These are phyloP conservation scores for Ascochyta lentis DNA, from an alignment of 2,329 filamentous ascomycete species.

Conservation along the genomic window DNA sequence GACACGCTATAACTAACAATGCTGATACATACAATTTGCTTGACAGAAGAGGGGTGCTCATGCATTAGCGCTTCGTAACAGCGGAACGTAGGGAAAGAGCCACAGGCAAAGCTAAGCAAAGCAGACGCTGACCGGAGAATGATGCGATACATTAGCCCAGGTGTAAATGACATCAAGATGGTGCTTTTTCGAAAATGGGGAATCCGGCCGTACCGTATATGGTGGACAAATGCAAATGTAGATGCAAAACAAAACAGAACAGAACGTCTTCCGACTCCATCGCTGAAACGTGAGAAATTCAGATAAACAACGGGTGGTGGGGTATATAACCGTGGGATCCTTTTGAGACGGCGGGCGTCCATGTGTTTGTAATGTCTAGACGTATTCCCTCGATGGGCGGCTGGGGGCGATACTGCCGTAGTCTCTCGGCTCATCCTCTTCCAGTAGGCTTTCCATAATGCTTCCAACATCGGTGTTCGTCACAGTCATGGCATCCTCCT, in stretches of 20 bases:
- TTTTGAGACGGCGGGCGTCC: not conserved
- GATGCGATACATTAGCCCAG: not conserved
- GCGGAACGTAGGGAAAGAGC: no score
- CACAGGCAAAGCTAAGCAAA: no score
- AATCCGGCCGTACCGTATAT: not conserved
- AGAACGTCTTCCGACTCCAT: not conserved
- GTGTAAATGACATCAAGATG: not conserved
- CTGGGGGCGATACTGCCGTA: conserved; percentile 33
- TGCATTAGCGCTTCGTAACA: no score
- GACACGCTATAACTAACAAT: no score
- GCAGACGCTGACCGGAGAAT: not conserved
- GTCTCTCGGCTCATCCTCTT: conserved; percentile 42
- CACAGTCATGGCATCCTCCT: conserved; percentile 62
- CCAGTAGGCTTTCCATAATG: conserved; percentile 52
- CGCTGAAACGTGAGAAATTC: not conserved
- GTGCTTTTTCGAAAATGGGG: not conserved
- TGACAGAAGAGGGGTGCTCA: no score
- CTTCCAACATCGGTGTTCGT: conserved; percentile 73
- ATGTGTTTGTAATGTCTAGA: not conserved
- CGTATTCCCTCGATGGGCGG: conserved; percentile 7
- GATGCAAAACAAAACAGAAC: not conserved
- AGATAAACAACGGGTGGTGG: not conserved
- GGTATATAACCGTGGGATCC: not conserved
- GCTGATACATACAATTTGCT: no score
- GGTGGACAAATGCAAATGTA: not conserved